Evolutionary conservation across 352 stramenopile species (phyloP).

Genomic region (Phytophthora cryptogea): DNA sequence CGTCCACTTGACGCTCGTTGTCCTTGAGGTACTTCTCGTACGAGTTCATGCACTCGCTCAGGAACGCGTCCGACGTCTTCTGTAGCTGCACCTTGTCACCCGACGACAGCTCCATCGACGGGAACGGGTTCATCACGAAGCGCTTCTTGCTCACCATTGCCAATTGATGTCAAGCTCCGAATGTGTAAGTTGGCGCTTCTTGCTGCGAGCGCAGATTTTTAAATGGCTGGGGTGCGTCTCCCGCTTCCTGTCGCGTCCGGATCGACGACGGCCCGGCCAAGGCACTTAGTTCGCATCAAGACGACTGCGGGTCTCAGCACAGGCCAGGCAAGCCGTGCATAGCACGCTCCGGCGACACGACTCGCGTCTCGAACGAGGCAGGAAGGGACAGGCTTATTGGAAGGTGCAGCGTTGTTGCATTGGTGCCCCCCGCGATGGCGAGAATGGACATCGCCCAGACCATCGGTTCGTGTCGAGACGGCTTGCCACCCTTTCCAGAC

Average conservation of each 20-base stretch:
- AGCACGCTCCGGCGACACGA: conserved; percentile 27
- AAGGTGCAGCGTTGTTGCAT: conserved; percentile 29
- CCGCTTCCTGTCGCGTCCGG: conserved; percentile 16
- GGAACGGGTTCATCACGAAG: conserved; percentile 44
- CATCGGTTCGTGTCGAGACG: conserved; percentile 6
- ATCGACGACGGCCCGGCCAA: conserved; percentile 17
- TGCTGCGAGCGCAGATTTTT: conserved; percentile 24
- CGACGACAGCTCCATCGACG: conserved; percentile 36
- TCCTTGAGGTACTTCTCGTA: conserved; percentile 36
- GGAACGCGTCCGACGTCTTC: conserved; percentile 33
- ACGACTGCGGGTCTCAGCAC: conserved; percentile 34
- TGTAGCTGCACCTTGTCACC: conserved; percentile 38
- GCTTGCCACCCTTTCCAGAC: conserved; percentile 21
- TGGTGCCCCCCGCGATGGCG: conserved; percentile 9
- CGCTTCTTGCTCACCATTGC: conserved; percentile 34
- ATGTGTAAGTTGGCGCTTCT: conserved; percentile 1
- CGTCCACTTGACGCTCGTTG: conserved; percentile 32
- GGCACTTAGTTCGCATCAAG: conserved; percentile 31
- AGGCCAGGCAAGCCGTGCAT: conserved; percentile 21
- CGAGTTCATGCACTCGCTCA: conserved; percentile 27
- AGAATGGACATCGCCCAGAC: conserved; percentile 7
- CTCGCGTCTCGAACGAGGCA: conserved; percentile 10
- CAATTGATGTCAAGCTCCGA: conserved; percentile 9
- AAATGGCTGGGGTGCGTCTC: conserved; percentile 24
- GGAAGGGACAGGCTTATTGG: conserved; percentile 29